Evolutionary conservation across 495 filamentous ascomycete species (phyloP), one percentile per base, ranked within the genome.

Genomic region (Xylona heveae): DNA sequence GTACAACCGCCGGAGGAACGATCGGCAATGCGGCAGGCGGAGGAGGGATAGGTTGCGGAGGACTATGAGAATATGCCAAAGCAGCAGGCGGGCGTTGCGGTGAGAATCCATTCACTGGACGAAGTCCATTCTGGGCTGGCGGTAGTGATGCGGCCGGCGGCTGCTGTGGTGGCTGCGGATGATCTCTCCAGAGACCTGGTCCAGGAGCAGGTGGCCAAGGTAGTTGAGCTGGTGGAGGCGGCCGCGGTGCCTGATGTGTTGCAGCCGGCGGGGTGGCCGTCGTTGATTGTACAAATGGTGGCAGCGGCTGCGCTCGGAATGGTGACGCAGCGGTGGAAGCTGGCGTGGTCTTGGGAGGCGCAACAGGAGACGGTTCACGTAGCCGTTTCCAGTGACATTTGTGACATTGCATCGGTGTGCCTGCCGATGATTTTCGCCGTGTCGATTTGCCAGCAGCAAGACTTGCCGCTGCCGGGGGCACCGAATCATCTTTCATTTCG

Each of bases 21-120:
- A 33, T 10, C 14, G 38, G 15, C 29, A 28, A 17, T 31, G 34
- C 17, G 23, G 26, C 27, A 14, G 23, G 43, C 5, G 46, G 36
- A 24, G 53, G 42, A 5, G 54, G 51, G 2, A 42, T 39, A 15
- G 55, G 53, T 22, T 39, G 36, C 5, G 46, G 34, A 13, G n/a
- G n/a, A n/a, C n/a, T n/a, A n/a, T n/a, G n/a, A n/a, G n/a, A n/a
- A n/a, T n/a, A n/a, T n/a, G n/a, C n/a, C n/a, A n/a, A n/a, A n/a
- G n/a, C n/a, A n/a, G n/a, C n/a, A n/a, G n/a, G n/a, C n/a, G n/a
- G n/a, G n/a, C n/a, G n/a, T n/a, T n/a, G n/a, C n/a, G 18, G 17
- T 15, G 31, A 33, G 19, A 22, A 15, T 4, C 31, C 31, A 10
- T 33, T 33, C 31, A 33, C 16, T 33, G 17, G 19, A 8, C 25